These are phyloP conservation scores for Gymnopilus junonius DNA, from an alignment of 768 basidiomycete genomes.

Conservation along the genomic window DNA sequence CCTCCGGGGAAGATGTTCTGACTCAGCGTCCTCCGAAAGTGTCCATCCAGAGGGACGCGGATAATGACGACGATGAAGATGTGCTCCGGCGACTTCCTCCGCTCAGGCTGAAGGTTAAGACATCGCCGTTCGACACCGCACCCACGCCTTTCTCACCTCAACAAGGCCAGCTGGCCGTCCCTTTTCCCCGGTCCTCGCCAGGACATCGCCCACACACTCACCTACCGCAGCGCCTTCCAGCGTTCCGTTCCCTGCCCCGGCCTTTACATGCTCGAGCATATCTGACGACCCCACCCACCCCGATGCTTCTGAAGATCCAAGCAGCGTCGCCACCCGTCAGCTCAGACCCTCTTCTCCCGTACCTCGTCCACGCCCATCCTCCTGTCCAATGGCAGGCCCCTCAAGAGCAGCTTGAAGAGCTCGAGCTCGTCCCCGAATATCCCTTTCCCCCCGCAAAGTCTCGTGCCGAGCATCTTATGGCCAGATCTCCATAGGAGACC, in stretches of 20 bases:
- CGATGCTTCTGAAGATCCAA: conserved; percentile 30
- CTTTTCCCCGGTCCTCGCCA: conserved; percentile 46
- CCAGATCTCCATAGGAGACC: conserved; percentile 20
- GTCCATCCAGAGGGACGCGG: conserved; percentile 5
- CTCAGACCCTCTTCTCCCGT: conserved; percentile 39
- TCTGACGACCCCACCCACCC: conserved; percentile 28
- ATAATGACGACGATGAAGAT: conserved; percentile 17
- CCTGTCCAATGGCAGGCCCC: conserved; percentile 74
- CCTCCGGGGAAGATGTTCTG: conserved; percentile 22
- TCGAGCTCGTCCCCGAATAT: conserved; percentile 55
- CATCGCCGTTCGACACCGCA: conserved; percentile 25
- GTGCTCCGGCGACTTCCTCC: conserved; percentile 14
- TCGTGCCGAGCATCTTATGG: conserved; percentile 32
- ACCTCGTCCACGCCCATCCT: conserved; percentile 49
- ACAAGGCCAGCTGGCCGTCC: conserved; percentile 27
- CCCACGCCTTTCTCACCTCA: background rate
- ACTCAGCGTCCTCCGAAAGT: conserved; percentile 20
- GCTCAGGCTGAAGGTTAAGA: conserved; percentile 11
- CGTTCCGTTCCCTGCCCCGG: conserved; percentile 45
- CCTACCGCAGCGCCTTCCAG: background rate
- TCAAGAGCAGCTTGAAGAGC: conserved; percentile 83
- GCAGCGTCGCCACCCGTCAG: conserved; percentile 16
- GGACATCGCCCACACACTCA: background rate
- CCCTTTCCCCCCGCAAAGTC: conserved; percentile 35
- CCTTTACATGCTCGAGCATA: background rate